phyloP scores from a whole-genome alignment of 805 yeast genomes.

The Kockiozyma suomiensis region DNA sequence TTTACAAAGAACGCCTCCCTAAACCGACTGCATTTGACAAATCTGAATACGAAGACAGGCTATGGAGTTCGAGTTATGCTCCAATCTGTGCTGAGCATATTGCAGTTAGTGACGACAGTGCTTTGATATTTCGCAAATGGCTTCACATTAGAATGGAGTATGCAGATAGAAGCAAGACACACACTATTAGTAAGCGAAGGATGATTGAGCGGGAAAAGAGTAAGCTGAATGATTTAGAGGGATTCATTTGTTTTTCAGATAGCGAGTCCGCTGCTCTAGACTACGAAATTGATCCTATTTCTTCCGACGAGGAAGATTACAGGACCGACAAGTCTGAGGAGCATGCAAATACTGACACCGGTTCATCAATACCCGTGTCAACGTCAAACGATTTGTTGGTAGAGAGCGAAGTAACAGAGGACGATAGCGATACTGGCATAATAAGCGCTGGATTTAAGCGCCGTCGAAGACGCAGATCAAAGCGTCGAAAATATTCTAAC shows the following conservation, averaged over 20 bases:
- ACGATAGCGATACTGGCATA: slow-evolving; percentile 4
- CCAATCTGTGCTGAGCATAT: slow-evolving; percentile 43
- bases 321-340: not conserved
- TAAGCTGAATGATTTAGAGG: slow-evolving; percentile 27
- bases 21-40: slow-evolving; percentile 35
- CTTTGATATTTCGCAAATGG: slow-evolving; percentile 57
- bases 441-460: not conserved
- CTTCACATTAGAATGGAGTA: slow-evolving; percentile 49
- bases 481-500: not conserved
- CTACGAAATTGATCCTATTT: slow-evolving; percentile 15
- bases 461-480: slow-evolving; percentile 9
- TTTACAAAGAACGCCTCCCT: not conserved
- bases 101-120: slow-evolving; percentile 51
- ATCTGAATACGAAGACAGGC: slow-evolving; percentile 37
- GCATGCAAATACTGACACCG: not conserved
- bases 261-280: slow-evolving; percentile 40
- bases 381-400: not conserved
- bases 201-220: not conserved
- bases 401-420: slow-evolving; percentile 3
- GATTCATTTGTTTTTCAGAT: slow-evolving; percentile 41
- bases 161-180: slow-evolving; percentile 9
- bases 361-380: not conserved
- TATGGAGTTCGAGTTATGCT: slow-evolving; percentile 40
- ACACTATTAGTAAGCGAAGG: slow-evolving; percentile 1
- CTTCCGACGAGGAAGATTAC: slow-evolving; percentile 31